Base-by-base conservation (phyloP, 306 rosid species). In the Prunus davidiana region DNA sequence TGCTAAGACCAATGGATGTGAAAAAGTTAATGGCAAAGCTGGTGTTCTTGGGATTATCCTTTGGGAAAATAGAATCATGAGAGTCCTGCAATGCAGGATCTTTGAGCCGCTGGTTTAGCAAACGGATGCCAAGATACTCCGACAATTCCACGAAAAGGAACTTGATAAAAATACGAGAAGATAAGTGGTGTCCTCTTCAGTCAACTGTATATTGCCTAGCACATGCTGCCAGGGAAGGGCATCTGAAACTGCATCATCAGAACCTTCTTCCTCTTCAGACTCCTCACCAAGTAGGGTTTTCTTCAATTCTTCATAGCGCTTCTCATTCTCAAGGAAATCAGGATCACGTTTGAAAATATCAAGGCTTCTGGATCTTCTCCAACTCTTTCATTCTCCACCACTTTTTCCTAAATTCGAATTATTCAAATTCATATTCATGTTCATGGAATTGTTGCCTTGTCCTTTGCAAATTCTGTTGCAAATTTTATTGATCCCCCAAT, bases 321-420 rank as follows among this genome's bases (percentile, higher is more conserved):
- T 87, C 80, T 95, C 97, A 14, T 69, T 95, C 79, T 88, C 97
- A 75, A 78, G 50, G 85, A 89, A 95, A 86, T 89, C 87, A 10
- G 92, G 89, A 78, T 90, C 96, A 0, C 82, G 79, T 86, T 83
- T 95, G 87, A 95, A 95, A 52, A 92, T 83, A 89, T 95, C 97
- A 28, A 28, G 30, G 30, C 3, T 28, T 28, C 30, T 28, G 30
- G 30, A 28, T 28, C 30, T 28, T 28, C 30, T 28, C 43, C 72
- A 16, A 92, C 96, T 95, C 93, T 64, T 89, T 86, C 95, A 95
- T 88, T 96, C 92, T 95, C 98, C 98, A 5, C 98, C 98, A 74
- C 89, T 92, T 83, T 87, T 95, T 8, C 98, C 97, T 77, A 88
- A 67, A 34, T 79, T 94, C 8, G 84, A 75, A 38, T 38, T 38